phyloP scores from a whole-genome alignment of 306 rosid genomes.

The Sesbania bispinosa region DNA sequence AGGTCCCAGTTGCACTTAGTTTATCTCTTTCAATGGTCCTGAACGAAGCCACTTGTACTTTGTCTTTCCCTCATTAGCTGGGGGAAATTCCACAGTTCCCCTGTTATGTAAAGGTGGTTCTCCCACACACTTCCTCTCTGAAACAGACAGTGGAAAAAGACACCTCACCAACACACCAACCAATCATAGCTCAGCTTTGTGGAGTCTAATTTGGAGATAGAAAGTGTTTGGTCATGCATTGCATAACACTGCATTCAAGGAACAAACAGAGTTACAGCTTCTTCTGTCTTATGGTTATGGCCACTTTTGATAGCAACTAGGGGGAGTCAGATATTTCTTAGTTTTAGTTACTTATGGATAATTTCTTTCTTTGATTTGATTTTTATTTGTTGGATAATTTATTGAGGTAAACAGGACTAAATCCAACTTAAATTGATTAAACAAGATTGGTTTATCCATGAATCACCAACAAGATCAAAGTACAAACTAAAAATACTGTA shows the following conservation, averaged over 20 bases:
- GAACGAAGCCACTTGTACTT: constrained; percentile 21
- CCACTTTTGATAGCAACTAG: neutral
- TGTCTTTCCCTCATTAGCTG: neutral
- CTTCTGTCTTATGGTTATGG: too few relatives aligned
- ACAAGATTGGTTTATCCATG: neutral
- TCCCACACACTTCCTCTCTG: neutral
- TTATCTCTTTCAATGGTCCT: constrained; percentile 25
- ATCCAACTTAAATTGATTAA: neutral
- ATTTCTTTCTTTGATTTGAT: neutral
- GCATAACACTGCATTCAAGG: constrained; percentile 15
- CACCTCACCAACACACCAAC: constrained; percentile 17
- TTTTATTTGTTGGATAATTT: neutral
- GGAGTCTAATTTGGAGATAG: constrained; percentile 30
- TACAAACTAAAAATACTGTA: neutral
- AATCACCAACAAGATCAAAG: neutral
- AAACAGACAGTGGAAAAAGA: constrained; percentile 6
- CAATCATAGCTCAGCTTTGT: constrained; percentile 31
- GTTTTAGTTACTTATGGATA: neutral
- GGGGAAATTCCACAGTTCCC: constrained; percentile 21
- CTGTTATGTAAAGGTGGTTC: neutral
- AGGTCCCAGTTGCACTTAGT: constrained; percentile 36
- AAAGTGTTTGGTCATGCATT: constrained; percentile 14
- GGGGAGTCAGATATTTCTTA: constrained; percentile 5
- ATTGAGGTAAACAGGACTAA: neutral
- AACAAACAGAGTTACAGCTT: constrained; percentile 14